A percentile compares a stretch with the other conserved stretches of the same genome.
These are phyloP conservation scores for Blastobotrys arbuscula DNA, from an alignment of 1,139 yeast genomes.

Conservation along the genomic window DNA sequence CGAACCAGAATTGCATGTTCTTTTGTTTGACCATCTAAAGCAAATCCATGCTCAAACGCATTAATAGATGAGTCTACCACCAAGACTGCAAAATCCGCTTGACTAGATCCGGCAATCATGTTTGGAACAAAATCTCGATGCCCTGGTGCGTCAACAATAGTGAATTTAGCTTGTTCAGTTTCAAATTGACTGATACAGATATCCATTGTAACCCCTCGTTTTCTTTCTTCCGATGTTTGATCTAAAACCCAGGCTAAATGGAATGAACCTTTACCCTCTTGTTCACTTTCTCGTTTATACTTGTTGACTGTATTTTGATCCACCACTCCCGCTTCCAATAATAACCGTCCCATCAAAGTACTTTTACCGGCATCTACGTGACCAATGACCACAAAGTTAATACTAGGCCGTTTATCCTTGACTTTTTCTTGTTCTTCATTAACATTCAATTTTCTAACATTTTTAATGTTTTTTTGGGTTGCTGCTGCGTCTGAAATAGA, in stretches of 20 bases:
- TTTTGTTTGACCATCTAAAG: slow-evolving; percentile 85
- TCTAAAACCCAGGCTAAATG: slow-evolving; percentile 98
- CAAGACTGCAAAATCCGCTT: slow-evolving; percentile 63
- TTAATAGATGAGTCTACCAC: slow-evolving; percentile 75
- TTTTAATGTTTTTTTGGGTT: not conserved
- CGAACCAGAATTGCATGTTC: slow-evolving; percentile 86
- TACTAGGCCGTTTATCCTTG: slow-evolving; percentile 17
- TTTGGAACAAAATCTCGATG: slow-evolving; percentile 98
- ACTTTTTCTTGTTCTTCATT: slow-evolving; percentile 18
- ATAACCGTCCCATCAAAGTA: slow-evolving; percentile 83
- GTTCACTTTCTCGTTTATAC: slow-evolving; percentile 72
- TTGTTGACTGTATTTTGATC: slow-evolving; percentile 73
- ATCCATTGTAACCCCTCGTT: slow-evolving; percentile 85
- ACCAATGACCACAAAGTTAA: slow-evolving; percentile 44
- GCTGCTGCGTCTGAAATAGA: slow-evolving; percentile 1
- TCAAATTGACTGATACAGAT: slow-evolving; percentile 81
- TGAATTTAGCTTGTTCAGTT: slow-evolving; percentile 58
- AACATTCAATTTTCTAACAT: slow-evolving; percentile 16
- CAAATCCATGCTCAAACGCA: slow-evolving; percentile 87
- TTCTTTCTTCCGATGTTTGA: slow-evolving; percentile 85
- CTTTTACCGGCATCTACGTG: slow-evolving; percentile 99
- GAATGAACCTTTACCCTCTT: slow-evolving; percentile 84
- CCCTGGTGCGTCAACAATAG: slow-evolving; percentile 97
- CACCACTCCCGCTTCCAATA: slow-evolving; percentile 77
- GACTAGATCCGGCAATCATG: slow-evolving; percentile 96